Evolutionary conservation across 2,329 filamentous ascomycete genomes (phyloP), one percentile per base, ranked within the genome.

Genomic region (Nectriaceae sp.): DNA sequence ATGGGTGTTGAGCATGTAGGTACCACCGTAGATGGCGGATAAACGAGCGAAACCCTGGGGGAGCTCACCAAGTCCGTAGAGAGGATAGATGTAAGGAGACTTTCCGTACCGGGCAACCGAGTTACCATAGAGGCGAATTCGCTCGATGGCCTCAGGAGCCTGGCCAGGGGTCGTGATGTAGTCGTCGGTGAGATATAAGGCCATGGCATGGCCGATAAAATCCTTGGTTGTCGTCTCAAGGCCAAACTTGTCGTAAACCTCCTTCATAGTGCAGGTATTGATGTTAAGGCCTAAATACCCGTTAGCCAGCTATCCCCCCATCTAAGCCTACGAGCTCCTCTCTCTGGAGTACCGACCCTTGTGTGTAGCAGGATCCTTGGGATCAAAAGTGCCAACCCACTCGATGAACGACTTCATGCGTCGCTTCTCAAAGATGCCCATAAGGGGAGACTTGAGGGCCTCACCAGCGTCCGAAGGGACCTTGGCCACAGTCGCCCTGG

Each of bases 181-280:
- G 69, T 87, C 85, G 70, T 97, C 93, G 50, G 89, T 91, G 47
- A 88, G 84, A 77, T 92, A 97, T 42, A 99, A 85, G 50, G 94
- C 94, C 94, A 99, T 99, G 64, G 93, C 90, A 74, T 99, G 94
- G 57, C 94, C 94, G 64, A 97, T 89, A 69, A 99, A 99, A 74
- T 99, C 94, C 63, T 89, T 87, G 60, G 94, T 99, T 50, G 84
- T 80, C 19, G 87, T 67, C 76, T 99, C 94, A 53, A 99, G 87
- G 49, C 91, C 89, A 63, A 96, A 99, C 73, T 97, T 97, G 76
- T 97, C 92, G 67, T 95, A 99, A 31, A 99, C 89, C n/a, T 97
- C 93, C 80, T 90, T 95, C 92, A 97, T 96, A 50, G 89, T 93
- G 76, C 82, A 87, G 52, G 74, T 80, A 65, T 79, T 78, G 55